These are phyloP conservation scores for Biscutella auriculata DNA, from an alignment of 441 rosid species.

Conservation along the genomic window DNA sequence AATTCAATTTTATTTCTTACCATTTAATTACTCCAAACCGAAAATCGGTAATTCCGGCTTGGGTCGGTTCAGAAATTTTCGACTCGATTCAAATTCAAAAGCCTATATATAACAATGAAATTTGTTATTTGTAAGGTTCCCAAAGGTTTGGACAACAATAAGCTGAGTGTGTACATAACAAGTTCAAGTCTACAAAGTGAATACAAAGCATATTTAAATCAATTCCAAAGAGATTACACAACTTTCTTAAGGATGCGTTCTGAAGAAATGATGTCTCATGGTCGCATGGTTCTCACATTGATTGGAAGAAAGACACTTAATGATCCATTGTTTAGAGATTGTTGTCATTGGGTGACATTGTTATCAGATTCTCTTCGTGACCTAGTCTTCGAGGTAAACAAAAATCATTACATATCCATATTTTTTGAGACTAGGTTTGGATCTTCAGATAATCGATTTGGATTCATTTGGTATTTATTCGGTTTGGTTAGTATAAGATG, in stretches of 20 bases:
- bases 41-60: too few species aligned
- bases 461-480: neutral
- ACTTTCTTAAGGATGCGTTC: conserved; percentile 17
- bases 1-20: too few species aligned
- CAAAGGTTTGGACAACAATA: conserved; percentile 2
- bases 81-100: too few species aligned
- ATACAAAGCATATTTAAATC: conserved; percentile 16
- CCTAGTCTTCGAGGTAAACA: conserved; percentile 23
- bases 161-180: conserved; percentile 14
- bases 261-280: conserved; percentile 19
- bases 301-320: conserved; percentile 10
- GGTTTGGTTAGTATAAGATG: too few species aligned
- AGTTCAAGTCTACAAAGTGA: conserved; percentile 11
- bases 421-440: too few species aligned
- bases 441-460: too few species aligned
- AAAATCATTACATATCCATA: too few species aligned
- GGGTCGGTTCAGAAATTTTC: too few species aligned
- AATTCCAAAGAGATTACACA: conserved; percentile 23
- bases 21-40: too few species aligned
- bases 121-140: conserved; percentile 7
- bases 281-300: conserved; percentile 24
- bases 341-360: conserved; percentile 6
- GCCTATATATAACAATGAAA: neutral
- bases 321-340: conserved; percentile 20
- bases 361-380: conserved; percentile 20